Evolutionary conservation across 805 yeast species (phyloP).

Genomic region (Candida ulmi): DNA sequence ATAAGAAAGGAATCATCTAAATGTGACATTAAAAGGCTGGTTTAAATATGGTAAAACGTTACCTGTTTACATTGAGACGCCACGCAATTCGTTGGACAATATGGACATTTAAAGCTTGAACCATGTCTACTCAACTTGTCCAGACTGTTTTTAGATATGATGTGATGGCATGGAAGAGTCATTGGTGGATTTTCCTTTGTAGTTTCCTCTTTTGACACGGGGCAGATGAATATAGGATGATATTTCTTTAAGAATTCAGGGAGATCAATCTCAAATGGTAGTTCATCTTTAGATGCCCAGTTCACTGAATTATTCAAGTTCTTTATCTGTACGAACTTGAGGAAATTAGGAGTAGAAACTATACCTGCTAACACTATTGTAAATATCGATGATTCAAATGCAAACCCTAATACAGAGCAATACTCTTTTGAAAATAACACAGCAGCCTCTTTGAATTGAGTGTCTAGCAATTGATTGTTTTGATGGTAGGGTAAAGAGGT

Average conservation of each 20-base stretch:
- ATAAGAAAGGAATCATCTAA: too few relatives aligned
- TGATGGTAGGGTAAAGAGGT: conserved; percentile 18
- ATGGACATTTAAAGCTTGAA: conserved; percentile 62
- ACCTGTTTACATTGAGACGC: conserved; percentile 39
- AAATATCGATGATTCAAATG: conserved; percentile 49
- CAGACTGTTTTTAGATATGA: conserved; percentile 51
- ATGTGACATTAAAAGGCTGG: too few relatives aligned
- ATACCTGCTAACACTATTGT: conserved; percentile 46
- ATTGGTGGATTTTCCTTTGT: conserved; percentile 51
- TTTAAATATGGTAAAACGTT: conserved; percentile 26
- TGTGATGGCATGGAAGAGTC: conserved; percentile 58
- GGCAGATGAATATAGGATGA: conserved; percentile 68
- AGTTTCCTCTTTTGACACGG: conserved; percentile 64
- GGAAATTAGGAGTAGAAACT: conserved; percentile 46
- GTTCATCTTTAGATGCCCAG: conserved; percentile 54
- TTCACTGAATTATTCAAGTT: conserved; percentile 32
- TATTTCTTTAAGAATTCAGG: conserved; percentile 45
- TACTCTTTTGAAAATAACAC: conserved; percentile 41
- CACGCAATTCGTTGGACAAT: conserved; percentile 51
- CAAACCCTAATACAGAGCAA: conserved; percentile 41
- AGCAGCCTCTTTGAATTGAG: conserved; percentile 25
- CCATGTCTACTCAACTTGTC: conserved; percentile 37
- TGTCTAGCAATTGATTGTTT: conserved; percentile 20
- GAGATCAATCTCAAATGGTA: conserved; percentile 55
- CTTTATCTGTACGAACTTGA: conserved; percentile 42